Evolutionary conservation across 225 moss, liverwort and hornwort species (phyloP), one percentile per base, ranked within the genome.

Genomic region (Pseudisothecium myosuroides): DNA sequence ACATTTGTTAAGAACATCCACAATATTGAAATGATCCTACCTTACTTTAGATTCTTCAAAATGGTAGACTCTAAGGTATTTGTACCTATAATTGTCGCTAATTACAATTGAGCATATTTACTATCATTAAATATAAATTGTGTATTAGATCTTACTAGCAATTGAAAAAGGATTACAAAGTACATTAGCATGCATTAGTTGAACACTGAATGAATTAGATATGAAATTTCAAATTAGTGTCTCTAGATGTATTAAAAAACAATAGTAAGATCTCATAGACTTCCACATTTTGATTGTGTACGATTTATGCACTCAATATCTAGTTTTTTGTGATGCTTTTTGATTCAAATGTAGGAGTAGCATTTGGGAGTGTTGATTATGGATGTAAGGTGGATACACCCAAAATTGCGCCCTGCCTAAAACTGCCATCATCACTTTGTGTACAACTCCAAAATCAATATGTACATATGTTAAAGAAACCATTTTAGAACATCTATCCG

Each of bases 121-220:
- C 2, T 12, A 12, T 76, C 2, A 32, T 32, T 34, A 50, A 32
- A 32, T 0, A 32, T 49, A 7, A 19, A 10, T 32, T 4, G 10
- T 23, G 16, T 37, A 24, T 55, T 37, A 24, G 24, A 55, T 15
- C 55, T 78, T 54, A 15, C 6, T 23, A 10, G 8, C 1, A 77
- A 9, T 54, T 55, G 16, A 10, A 37, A 36, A 78, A 24, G 1
- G 5, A 36, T 37, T 78, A 15, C 23, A 77, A 14, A 15, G 14
- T 4, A 36, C 4, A 14, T 54, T 24, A 26, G 10, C 10, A n/a
- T 56, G n/a, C 11, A 52, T n/a, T n/a, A 15, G 17, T 79, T 79
- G 26, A 6, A 14, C 6, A 5, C 0, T 0, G 0, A 24, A 17
- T 27, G 1, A n/a, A 17, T 39, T 1, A 7, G 0, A 17, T 27